Conservation (phyloP, 441 rosid species). For the Mallotus repandus region DNA sequence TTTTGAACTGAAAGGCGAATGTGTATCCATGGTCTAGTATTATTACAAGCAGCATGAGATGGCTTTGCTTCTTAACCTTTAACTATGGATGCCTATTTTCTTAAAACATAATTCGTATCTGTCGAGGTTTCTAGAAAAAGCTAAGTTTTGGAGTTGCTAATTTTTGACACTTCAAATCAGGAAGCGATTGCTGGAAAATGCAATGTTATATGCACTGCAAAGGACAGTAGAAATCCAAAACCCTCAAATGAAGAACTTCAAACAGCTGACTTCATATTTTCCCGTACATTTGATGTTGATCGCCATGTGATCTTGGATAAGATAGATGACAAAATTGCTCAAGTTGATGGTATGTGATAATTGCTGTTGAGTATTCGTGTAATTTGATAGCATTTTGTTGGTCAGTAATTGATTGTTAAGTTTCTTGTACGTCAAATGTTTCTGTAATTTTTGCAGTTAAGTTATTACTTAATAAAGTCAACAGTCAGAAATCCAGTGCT, state of each 20-base stretch:
- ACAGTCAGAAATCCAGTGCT: slow-evolving; percentile 25
- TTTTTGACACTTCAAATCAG: slow-evolving; percentile 36
- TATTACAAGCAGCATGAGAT: neutral
- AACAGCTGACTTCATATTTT: slow-evolving; percentile 58
- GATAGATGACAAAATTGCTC: slow-evolving; percentile 63
- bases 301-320: slow-evolving; percentile 34
- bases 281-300: slow-evolving; percentile 75
- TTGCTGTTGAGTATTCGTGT: slow-evolving; percentile 21
- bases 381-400: slow-evolving; percentile 13
- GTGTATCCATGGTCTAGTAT: neutral
- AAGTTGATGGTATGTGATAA: slow-evolving; percentile 49
- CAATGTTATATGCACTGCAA: slow-evolving; percentile 68
- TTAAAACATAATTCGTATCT: neutral
- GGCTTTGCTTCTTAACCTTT: neutral
- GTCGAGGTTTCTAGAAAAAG: neutral
- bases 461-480: slow-evolving; percentile 51
- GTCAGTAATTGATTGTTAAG: slow-evolving; percentile 22
- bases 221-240: slow-evolving; percentile 62
- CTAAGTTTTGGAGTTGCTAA: slow-evolving; percentile 5
- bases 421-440: slow-evolving; percentile 21
- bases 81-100: neutral
- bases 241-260: slow-evolving; percentile 53
- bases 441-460: slow-evolving; percentile 55
- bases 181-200: slow-evolving; percentile 89
- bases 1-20: neutral